phyloP scores from a whole-genome alignment of 2,329 filamentous ascomycete species.

The Malbranchea zuffiana region DNA sequence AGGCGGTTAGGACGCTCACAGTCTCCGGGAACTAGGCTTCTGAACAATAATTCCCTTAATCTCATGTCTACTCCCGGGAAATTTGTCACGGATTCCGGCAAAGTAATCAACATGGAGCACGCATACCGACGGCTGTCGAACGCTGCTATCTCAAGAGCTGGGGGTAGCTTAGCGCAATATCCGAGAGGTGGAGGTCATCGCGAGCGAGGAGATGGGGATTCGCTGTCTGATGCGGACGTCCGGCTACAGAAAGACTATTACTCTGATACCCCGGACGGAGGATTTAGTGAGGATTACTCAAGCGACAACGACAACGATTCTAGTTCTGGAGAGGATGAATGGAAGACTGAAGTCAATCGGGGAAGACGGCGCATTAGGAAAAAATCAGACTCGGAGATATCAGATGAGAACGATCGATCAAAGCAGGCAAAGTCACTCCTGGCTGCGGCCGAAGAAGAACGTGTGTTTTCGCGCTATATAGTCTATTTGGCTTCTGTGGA shows the following conservation, averaged over 20 bases:
- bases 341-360: constrained; percentile 28
- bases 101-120: constrained; percentile 54
- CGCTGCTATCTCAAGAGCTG: constrained; percentile 53
- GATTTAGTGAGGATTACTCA: constrained; percentile 31
- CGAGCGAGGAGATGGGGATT: constrained; percentile 25
- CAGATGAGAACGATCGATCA: constrained; percentile 22
- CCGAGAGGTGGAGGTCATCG: constrained; percentile 44
- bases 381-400: constrained; percentile 11
- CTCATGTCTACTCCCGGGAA: constrained; percentile 31
- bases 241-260: constrained; percentile 61
- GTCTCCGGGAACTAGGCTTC: constrained; percentile 34
- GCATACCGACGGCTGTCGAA: constrained; percentile 63
- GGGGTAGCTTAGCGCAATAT: constrained; percentile 52
- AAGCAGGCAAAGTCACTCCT: constrained; percentile 50
- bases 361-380: constrained; percentile 30
- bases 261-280: constrained; percentile 60
- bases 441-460: constrained; percentile 66
- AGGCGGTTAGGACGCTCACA: constrained; percentile 22
- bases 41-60: constrained; percentile 42
- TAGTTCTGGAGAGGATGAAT: constrained; percentile 57
- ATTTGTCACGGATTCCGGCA: constrained; percentile 49
- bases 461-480: constrained; percentile 40
- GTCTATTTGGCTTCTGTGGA: neutral
- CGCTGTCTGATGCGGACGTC: constrained; percentile 38
- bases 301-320: constrained; percentile 30